phyloP scores from a whole-genome alignment of 2,329 filamentous ascomycete genomes.

The Diaporthe sp. region DNA sequence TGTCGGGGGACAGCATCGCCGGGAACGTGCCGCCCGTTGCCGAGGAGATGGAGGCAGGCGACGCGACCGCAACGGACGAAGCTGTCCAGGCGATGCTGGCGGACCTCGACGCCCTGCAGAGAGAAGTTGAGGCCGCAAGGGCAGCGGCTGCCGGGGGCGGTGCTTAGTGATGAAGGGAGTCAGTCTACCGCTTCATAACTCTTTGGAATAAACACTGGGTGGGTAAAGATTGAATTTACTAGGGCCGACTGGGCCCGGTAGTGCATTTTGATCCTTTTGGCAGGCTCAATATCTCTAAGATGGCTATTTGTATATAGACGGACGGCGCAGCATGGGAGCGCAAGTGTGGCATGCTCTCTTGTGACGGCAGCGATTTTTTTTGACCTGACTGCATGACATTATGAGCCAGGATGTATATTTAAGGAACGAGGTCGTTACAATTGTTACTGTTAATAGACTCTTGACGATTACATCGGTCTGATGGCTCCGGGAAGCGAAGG shows the following conservation, averaged over 20 bases:
- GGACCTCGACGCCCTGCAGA: conserved; percentile 79
- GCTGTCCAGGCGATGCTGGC: conserved; percentile 75
- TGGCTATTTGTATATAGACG: conserved; percentile 34
- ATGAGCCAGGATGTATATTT: conserved; percentile 14
- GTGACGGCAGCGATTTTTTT: conserved; percentile 13
- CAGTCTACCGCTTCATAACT: neutral
- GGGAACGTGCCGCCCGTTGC: conserved; percentile 43
- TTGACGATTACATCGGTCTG: neutral
- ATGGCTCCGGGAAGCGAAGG: neutral
- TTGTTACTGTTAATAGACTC: conserved; percentile 20
- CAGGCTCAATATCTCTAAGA: conserved; percentile 6
- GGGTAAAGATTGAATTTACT: conserved; percentile 2
- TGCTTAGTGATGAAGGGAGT: neutral
- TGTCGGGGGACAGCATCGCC: conserved; percentile 31
- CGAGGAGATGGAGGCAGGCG: conserved; percentile 44
- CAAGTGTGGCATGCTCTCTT: conserved; percentile 19
- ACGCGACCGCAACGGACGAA: conserved; percentile 46
- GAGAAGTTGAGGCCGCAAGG: conserved; percentile 79
- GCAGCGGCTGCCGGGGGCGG: conserved; percentile 53
- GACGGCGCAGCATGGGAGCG: conserved; percentile 17
- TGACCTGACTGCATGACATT: neutral
- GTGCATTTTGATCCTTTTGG: conserved; percentile 6
- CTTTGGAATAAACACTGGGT: neutral
- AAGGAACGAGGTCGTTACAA: conserved; percentile 12
- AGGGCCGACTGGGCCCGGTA: neutral